Conservation (phyloP, 2,329 filamentous ascomycete species). For the Trichoderma harzianum region DNA sequence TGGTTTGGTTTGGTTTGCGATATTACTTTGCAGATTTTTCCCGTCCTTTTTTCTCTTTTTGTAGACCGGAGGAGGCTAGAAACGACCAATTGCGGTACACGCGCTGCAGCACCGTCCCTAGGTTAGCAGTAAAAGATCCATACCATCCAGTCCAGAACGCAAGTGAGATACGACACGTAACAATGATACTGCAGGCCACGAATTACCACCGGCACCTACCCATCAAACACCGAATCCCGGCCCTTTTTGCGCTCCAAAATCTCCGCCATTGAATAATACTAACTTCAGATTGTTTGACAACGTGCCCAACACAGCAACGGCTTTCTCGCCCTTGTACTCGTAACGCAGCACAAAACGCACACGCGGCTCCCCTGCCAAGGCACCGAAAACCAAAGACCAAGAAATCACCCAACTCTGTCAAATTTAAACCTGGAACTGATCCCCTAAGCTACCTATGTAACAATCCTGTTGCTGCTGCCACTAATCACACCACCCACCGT, state of each 20-base stretch:
- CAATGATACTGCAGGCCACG: not conserved
- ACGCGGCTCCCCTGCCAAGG: not conserved
- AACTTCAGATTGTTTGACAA: not conserved
- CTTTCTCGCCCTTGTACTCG: not conserved
- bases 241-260: not conserved
- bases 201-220: not conserved
- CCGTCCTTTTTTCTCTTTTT: not conserved
- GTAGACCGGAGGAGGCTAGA: not conserved
- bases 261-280: not conserved
- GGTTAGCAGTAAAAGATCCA: not conserved
- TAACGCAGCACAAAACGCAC: not conserved
- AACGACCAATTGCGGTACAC: not conserved
- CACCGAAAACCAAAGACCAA: not conserved
- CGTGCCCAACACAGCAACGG: not conserved
- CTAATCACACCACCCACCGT: not conserved
- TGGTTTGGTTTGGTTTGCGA: not conserved
- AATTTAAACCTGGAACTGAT: not conserved
- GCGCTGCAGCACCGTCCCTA: not conserved
- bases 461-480: not conserved
- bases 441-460: not conserved
- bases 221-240: not conserved
- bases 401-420: not conserved
- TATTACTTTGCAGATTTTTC: not conserved
- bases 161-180: constrained; percentile 6
- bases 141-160: not conserved